These are phyloP conservation scores for Hippophae gyantsensis DNA, from an alignment of 306 rosid genomes.

Conservation along the genomic window DNA sequence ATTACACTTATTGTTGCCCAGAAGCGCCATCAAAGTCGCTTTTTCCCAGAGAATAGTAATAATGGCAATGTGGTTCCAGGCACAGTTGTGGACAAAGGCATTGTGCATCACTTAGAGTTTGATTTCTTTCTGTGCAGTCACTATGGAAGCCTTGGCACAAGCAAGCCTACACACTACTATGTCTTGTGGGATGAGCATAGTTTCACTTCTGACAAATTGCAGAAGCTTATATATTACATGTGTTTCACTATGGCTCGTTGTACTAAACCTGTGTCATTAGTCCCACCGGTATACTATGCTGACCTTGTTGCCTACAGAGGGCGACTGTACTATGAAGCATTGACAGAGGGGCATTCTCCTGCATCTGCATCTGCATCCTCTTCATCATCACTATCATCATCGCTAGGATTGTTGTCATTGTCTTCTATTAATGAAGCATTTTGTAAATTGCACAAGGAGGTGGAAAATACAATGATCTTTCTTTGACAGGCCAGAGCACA, in stretches of 20 bases:
- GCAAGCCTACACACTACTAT: slow-evolving; percentile 80
- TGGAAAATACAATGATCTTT: slow-evolving; percentile 60
- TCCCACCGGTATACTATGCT: slow-evolving; percentile 77
- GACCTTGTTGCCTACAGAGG: slow-evolving; percentile 83
- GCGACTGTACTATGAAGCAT: slow-evolving; percentile 51
- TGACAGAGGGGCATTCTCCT: slow-evolving; percentile 22
- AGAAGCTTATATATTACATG: slow-evolving; percentile 58
- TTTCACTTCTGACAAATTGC: slow-evolving; percentile 57
- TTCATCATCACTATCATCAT: slow-evolving; percentile 17
- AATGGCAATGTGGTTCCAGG: slow-evolving; percentile 59
- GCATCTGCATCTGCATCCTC: slow-evolving; percentile 24
- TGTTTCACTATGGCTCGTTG: slow-evolving; percentile 80
- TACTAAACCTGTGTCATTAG: slow-evolving; percentile 73
- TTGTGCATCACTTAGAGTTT: slow-evolving; percentile 62
- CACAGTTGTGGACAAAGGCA: slow-evolving; percentile 60
- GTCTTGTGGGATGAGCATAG: slow-evolving; percentile 70
- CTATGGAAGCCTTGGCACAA: slow-evolving; percentile 63
- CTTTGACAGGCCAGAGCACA: slow-evolving; percentile 11
- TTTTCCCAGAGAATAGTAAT: slow-evolving; percentile 34
- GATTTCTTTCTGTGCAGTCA: slow-evolving; percentile 75
- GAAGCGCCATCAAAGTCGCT: slow-evolving; percentile 65
- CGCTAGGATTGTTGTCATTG: slow-evolving; percentile 12
- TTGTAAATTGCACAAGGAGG: slow-evolving; percentile 43
- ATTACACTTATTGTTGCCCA: slow-evolving; percentile 69
- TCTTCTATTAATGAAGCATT: slow-evolving; percentile 25